Conservation (phyloP, 73 alveolate genomes). For the Tetrahymena thermophila region DNA sequence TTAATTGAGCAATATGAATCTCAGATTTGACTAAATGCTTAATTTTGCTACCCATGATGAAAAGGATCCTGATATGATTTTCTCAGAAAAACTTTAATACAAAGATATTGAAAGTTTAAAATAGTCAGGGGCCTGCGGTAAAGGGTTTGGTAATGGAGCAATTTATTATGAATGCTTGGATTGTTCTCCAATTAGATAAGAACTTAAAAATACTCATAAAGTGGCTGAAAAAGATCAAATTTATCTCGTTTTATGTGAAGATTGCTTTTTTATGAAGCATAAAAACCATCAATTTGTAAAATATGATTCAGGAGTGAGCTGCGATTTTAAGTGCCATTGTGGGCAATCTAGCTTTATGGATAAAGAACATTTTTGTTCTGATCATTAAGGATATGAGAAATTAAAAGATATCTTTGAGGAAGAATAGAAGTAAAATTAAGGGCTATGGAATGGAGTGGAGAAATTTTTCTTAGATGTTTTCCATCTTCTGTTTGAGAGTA, state of each 20-base stretch:
- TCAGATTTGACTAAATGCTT: neutral
- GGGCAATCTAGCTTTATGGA: neutral
- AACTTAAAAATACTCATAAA: neutral
- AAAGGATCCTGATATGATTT: neutral
- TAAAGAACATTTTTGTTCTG: neutral
- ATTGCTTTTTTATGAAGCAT: neutral
- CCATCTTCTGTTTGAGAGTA: neutral
- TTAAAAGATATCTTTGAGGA: neutral
- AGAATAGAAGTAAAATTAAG: neutral
- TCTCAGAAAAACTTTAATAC: neutral
- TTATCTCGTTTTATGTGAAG: neutral
- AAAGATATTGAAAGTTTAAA: neutral
- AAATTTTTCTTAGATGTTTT: neutral
- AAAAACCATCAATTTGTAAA: neutral
- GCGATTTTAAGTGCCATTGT: neutral
- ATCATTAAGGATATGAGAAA: neutral
- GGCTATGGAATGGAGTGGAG: neutral
- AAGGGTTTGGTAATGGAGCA: neutral
- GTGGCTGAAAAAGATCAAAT: neutral
- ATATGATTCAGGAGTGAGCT: neutral
- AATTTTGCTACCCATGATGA: neutral
- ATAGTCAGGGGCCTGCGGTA: neutral
- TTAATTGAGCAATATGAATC: neutral
- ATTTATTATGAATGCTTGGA: neutral
- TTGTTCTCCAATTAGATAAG: neutral